These are phyloP conservation scores for Globisporangium takayamanum DNA, from an alignment of 352 stramenopile species.

Conservation along the genomic window DNA sequence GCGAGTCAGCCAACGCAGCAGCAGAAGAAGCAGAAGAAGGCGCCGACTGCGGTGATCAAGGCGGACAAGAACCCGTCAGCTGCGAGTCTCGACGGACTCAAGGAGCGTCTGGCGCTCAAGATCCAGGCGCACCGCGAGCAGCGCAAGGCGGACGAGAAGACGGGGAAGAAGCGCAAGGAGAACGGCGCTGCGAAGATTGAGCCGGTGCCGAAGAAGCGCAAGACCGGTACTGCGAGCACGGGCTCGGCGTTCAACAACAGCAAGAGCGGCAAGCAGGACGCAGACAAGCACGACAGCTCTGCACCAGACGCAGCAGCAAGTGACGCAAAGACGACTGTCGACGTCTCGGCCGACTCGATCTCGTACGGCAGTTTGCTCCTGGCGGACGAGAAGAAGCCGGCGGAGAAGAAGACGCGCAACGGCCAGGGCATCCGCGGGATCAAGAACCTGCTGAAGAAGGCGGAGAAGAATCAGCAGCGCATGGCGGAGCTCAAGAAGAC, in stretches of 20 bases:
- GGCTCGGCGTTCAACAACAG: constrained; percentile 38
- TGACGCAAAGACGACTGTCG: constrained; percentile 12
- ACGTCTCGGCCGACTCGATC: constrained; percentile 33
- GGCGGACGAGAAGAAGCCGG: constrained; percentile 40
- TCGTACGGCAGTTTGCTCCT: constrained; percentile 77
- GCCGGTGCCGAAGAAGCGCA: constrained; percentile 51
- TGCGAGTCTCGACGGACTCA: constrained; percentile 52
- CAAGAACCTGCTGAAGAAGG: constrained; percentile 80
- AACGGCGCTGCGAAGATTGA: constrained; percentile 20
- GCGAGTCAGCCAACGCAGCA: neutral
- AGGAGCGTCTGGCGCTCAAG: constrained; percentile 58
- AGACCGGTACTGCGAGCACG: constrained; percentile 27
- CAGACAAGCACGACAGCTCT: constrained; percentile 11
- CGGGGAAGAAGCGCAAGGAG: constrained; percentile 45
- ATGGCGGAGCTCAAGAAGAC: constrained; percentile 80
- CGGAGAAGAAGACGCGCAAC: constrained; percentile 65
- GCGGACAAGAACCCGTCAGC: constrained; percentile 30
- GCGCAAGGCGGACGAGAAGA: constrained; percentile 62
- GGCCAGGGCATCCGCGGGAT: constrained; percentile 62
- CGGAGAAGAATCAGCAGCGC: constrained; percentile 63
- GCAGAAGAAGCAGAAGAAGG: constrained; percentile 16
- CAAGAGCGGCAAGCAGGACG: constrained; percentile 25
- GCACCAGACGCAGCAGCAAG: neutral
- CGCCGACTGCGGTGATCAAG: constrained; percentile 19
- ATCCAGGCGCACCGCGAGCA: constrained; percentile 68